A percentile compares a stretch with the other conserved stretches of the same genome.
Evolutionary conservation across 768 basidiomycete genomes (phyloP).

Genomic region (Termitomyces sp.): DNA sequence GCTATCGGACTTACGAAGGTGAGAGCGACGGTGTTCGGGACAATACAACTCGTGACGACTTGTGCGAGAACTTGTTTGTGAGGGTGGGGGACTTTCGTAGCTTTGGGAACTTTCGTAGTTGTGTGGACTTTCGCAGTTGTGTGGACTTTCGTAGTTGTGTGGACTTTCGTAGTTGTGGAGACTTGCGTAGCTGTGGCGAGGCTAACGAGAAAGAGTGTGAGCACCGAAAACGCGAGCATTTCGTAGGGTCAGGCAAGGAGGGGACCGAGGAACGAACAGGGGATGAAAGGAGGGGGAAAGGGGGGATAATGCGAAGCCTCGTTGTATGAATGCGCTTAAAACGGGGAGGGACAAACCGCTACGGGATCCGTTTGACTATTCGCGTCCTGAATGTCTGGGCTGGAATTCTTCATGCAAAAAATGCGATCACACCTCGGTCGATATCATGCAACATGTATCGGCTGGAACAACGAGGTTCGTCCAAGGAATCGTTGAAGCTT

Average conservation of each 20-base stretch:
- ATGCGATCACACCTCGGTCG: not conserved
- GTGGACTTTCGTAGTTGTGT: too few species aligned
- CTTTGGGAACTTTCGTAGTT: too few species aligned
- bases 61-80: conserved; percentile 11
- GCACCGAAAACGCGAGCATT: not conserved
- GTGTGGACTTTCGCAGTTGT: too few species aligned
- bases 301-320: not conserved
- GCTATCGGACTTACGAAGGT: conserved; percentile 23
- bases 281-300: too few species aligned
- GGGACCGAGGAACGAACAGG: not conserved
- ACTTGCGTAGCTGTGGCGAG: not conserved
- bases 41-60: conserved; percentile 27
- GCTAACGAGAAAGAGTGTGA: not conserved
- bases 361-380: not conserved
- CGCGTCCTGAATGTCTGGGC: not conserved
- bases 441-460: not conserved
- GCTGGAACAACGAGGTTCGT: not conserved
- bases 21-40: conserved; percentile 26
- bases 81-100: not conserved
- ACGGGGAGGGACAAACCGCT: not conserved
- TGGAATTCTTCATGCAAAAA: too few species aligned
- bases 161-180: too few species aligned
- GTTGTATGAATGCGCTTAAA: not conserved
- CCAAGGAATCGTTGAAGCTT: not conserved
- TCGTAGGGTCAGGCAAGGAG: too few species aligned